Conservation (phyloP, 2,329 filamentous ascomycete species). For the Monosporascus sp. region DNA sequence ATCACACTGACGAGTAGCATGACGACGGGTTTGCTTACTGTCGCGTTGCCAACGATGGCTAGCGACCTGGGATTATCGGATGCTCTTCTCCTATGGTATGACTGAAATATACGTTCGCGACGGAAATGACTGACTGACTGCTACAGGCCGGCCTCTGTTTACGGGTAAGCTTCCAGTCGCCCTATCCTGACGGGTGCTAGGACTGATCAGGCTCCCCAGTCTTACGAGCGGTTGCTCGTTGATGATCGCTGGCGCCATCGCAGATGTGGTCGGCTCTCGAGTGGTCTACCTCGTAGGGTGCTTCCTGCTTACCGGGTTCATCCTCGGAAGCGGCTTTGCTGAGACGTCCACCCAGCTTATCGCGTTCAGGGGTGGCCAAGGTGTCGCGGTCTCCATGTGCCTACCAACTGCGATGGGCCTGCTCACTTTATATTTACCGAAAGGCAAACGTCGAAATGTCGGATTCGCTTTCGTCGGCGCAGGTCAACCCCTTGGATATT, state of each 20-base stretch:
- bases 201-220: neutral
- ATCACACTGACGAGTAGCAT: no score
- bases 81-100: no score
- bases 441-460: constrained; percentile 32
- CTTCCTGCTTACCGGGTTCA: constrained; percentile 23
- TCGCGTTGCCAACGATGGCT: no score
- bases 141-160: no score
- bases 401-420: constrained; percentile 31
- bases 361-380: constrained; percentile 33
- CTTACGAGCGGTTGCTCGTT: constrained; percentile 12
- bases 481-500: constrained; percentile 43
- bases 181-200: no score
- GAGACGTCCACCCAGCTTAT: constrained; percentile 28
- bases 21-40: no score
- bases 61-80: no score
- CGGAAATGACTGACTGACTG: no score
- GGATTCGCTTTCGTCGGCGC: constrained; percentile 39
- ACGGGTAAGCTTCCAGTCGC: no score
- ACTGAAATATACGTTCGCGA: no score
- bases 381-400: constrained; percentile 31
- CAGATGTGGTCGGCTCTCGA: constrained; percentile 31
- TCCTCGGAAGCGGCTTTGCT: constrained; percentile 26
- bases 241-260: constrained; percentile 32
- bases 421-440: constrained; percentile 24
- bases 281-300: constrained; percentile 29